Conservation (phyloP, 306 rosid genomes). For the Arachis stenosperma region DNA sequence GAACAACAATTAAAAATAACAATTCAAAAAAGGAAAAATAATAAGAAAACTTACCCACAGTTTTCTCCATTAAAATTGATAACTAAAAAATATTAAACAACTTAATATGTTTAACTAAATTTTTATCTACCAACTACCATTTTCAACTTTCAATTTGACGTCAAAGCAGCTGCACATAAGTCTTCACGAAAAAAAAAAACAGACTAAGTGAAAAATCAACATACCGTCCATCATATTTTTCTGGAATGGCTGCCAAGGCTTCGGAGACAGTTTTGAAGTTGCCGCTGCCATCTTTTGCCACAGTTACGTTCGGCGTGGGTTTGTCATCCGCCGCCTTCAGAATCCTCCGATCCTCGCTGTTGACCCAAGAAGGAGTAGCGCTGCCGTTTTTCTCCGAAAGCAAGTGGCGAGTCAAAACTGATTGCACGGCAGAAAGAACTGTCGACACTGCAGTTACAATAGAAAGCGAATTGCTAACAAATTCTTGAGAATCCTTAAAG, state of each 20-base stretch:
- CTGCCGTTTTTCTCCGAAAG: neutral
- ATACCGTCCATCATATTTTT: conserved; percentile 65
- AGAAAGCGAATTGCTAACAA: conserved; percentile 75
- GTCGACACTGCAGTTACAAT: conserved; percentile 49
- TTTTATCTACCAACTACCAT: too few relatives aligned
- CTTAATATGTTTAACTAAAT: too few relatives aligned
- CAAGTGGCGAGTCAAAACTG: neutral
- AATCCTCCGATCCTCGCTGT: conserved; percentile 48
- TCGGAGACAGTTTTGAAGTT: conserved; percentile 67
- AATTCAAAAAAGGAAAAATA: too few relatives aligned
- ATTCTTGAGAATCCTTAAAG: conserved; percentile 45
- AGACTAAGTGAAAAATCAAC: neutral
- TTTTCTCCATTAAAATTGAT: too few relatives aligned
- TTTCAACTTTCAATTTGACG: too few relatives aligned
- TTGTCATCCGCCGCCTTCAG: conserved; percentile 46
- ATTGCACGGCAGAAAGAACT: conserved; percentile 38
- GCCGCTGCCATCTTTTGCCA: conserved; percentile 79
- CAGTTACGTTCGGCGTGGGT: conserved; percentile 74
- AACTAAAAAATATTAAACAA: too few relatives aligned
- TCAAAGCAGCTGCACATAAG: too few relatives aligned
- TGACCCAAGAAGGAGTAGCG: conserved; percentile 60
- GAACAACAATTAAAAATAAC: neutral
- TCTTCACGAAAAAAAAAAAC: neutral
- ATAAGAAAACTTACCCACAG: too few relatives aligned
- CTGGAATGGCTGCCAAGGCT: conserved; percentile 72